These are phyloP conservation scores for Xylariales sp. DNA, from an alignment of 2,329 filamentous ascomycete species.

Conservation along the genomic window DNA sequence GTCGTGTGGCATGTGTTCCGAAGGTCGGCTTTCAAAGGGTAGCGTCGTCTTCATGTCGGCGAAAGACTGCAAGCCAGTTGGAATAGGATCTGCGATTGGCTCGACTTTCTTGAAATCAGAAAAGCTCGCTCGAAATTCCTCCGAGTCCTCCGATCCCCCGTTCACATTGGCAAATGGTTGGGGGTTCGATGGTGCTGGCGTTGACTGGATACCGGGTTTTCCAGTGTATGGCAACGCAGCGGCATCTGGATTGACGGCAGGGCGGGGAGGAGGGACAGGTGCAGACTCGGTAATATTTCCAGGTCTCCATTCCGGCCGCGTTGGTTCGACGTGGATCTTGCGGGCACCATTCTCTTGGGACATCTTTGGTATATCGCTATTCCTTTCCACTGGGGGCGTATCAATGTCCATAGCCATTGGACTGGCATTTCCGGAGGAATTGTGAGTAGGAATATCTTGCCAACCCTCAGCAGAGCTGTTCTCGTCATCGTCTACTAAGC, in stretches of 20 bases:
- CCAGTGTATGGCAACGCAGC: constrained; percentile 16
- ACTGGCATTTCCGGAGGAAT: constrained; percentile 32
- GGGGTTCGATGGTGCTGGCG: constrained; percentile 9
- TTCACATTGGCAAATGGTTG: constrained; percentile 27
- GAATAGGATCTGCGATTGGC: constrained; percentile 41
- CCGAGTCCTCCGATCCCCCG: constrained; percentile 51
- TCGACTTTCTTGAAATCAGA: constrained; percentile 53
- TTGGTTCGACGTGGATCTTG: constrained; percentile 55
- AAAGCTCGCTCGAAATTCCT: constrained; percentile 50
- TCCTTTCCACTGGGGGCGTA: constrained; percentile 34
- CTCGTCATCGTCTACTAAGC: constrained; percentile 41
- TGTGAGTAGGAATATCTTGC: constrained; percentile 15
- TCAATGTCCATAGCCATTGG: constrained; percentile 65
- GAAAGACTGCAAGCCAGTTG: constrained; percentile 48
- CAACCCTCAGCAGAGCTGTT: constrained; percentile 37
- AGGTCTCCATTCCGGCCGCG: constrained; percentile 55
- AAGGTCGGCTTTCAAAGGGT: constrained; percentile 51
- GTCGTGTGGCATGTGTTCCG: constrained; percentile 31
- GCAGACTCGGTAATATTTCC: constrained; percentile 36
- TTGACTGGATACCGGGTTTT: constrained; percentile 12
- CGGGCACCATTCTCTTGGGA: constrained; percentile 32
- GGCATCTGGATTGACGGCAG: constrained; percentile 15
- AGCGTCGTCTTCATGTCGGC: constrained; percentile 51
- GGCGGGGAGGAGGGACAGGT: constrained; percentile 12
- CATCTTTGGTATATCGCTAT: constrained; percentile 18